phyloP scores from a whole-genome alignment of 148 eudicot species.

The Chenopodium album region DNA sequence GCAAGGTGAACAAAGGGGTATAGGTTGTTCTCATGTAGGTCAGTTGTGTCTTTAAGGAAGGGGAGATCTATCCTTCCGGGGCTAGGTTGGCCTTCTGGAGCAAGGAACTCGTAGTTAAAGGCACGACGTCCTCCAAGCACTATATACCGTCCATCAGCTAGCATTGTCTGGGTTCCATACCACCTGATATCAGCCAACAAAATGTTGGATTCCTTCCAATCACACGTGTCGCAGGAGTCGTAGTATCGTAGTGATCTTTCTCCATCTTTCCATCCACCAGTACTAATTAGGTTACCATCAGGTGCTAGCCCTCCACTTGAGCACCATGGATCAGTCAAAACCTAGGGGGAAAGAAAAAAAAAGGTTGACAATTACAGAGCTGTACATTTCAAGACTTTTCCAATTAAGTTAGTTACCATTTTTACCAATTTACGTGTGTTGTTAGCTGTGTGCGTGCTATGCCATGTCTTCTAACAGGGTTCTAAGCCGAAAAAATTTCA shows the following conservation, averaged over 20 bases:
- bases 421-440: neutral
- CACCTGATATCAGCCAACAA: conserved; percentile 46
- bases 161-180: conserved; percentile 55
- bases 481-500: too few species aligned
- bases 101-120: conserved; percentile 56
- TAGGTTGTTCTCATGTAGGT: conserved; percentile 66
- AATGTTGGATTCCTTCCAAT: conserved; percentile 35
- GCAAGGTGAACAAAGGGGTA: conserved; percentile 74
- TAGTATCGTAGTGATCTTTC: conserved; percentile 39
- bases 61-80: conserved; percentile 35
- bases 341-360: conserved; percentile 27
- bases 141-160: conserved; percentile 53
- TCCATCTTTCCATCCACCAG: conserved; percentile 67
- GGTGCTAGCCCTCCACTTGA: conserved; percentile 68
- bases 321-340: conserved; percentile 72
- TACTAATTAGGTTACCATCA: conserved; percentile 54
- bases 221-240: conserved; percentile 30
- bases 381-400: too few species aligned
- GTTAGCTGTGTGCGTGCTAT: neutral
- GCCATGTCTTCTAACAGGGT: neutral
- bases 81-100: conserved; percentile 32
- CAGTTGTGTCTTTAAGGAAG: conserved; percentile 51
- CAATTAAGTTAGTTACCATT: neutral
- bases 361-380: neutral
- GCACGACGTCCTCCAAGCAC: conserved; percentile 68